Evolutionary conservation across 1,284 basidiomycete species (phyloP), one percentile per base, ranked within the genome.

Genomic region (Ustanciosporium gigantosporum): DNA sequence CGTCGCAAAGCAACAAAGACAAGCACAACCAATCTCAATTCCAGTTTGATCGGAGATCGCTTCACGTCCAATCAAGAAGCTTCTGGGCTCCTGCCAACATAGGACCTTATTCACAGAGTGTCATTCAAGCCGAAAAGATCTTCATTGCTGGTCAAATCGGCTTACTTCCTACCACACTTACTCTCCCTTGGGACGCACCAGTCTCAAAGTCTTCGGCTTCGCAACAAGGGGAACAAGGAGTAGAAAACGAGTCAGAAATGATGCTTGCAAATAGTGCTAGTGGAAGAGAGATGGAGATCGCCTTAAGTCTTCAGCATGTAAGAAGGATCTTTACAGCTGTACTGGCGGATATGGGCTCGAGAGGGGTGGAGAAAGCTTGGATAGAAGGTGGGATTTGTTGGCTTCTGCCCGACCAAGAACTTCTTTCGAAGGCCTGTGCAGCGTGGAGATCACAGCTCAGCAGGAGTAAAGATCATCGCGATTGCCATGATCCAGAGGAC

Each of bases 31-130:
- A 29, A 29, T 29, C 11, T 9, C 11, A 13, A 8, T 9, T 19
- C 9, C 14, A 19, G 32, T 8, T 9, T 8, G 32, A 35, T 8
- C 9, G 66, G 3, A 84, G 84, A 43, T 82, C 88, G 0, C 81
- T 98, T 25, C 95, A 99, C 74, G 93, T 98, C 0, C 95, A 98
- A 79, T 85, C 91, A 14, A 78, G 94, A 43, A 94, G 91, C 75
- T 97, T 97, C 77, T 99, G 95, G 95, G 94, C 94, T 15, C 92
- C 95, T 8, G 94, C 95, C 2, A 98, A 97, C 77, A 98, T 99
- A 46, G 95, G 95, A 25, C 95, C 95, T 2, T 99, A 98, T 78
- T 94, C 91, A 0, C 95, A 99, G 79, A 88, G 90, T 6, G 84
- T 97, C 43, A 82, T 83, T 43, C 90, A 91, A 55, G 85, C 84